Percentiles rank a stretch among this genome's conserved stretches.
Conservation (phyloP, 2,329 filamentous ascomycete species). For the Sclerotinia minor region DNA sequence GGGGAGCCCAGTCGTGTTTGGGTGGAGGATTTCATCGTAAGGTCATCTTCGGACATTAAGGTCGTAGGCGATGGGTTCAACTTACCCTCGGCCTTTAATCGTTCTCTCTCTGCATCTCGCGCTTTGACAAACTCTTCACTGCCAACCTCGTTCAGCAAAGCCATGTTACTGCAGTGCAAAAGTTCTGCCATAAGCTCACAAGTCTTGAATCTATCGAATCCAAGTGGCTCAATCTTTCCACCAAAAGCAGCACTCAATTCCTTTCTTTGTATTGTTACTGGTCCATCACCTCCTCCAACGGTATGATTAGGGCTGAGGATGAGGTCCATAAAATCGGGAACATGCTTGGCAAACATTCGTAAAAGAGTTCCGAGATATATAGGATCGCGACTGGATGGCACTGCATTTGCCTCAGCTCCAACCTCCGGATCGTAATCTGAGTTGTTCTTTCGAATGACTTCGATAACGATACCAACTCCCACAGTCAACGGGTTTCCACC, state of each 20-base stretch:
- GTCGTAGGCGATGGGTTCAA: slow-evolving; percentile 50
- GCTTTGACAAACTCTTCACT: slow-evolving; percentile 82
- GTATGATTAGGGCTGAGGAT: slow-evolving; percentile 72
- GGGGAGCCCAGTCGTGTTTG: slow-evolving; percentile 50
- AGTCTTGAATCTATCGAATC: slow-evolving; percentile 97
- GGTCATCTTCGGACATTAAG: slow-evolving; percentile 57
- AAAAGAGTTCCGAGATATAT: slow-evolving; percentile 93
- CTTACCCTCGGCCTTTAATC: slow-evolving; percentile 73
- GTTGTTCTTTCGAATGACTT: slow-evolving; percentile 99
- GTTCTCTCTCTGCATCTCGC: slow-evolving; percentile 79
- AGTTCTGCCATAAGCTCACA: slow-evolving; percentile 98
- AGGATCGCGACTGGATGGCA: slow-evolving; percentile 83
- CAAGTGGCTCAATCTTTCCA: slow-evolving; percentile 85
- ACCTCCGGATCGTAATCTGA: slow-evolving; percentile 97
- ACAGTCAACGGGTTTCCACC: slow-evolving; percentile 94
- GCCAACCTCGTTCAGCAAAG: slow-evolving; percentile 84
- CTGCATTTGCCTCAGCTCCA: slow-evolving; percentile 73
- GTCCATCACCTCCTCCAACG: slow-evolving; percentile 56
- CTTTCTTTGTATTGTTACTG: slow-evolving; percentile 65
- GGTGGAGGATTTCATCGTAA: slow-evolving; percentile 59
- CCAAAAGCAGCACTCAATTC: slow-evolving; percentile 86
- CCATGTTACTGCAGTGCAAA: slow-evolving; percentile 98
- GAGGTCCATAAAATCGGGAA: slow-evolving; percentile 90
- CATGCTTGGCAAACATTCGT: slow-evolving; percentile 83
- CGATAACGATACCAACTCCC: slow-evolving; percentile 94